Conservation (phyloP, 805 yeast genomes). For the Saccharomycopsis fermentans region DNA sequence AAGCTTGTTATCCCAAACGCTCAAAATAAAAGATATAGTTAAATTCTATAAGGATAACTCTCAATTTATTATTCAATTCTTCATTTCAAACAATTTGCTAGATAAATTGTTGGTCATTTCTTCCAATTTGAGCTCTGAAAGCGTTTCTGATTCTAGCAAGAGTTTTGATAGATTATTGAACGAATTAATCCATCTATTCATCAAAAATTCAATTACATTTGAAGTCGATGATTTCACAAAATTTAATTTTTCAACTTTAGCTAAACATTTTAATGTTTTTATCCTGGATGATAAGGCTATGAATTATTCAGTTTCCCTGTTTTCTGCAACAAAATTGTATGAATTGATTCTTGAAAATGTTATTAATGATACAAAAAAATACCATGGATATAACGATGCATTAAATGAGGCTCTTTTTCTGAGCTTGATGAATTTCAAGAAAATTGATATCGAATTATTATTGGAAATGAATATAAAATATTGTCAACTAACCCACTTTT, state of each 20-base stretch:
- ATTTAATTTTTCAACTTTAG: background rate
- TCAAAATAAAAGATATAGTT: constrained; percentile 12
- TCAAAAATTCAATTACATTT: constrained; percentile 7
- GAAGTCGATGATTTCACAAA: background rate
- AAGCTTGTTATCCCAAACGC: constrained; percentile 1
- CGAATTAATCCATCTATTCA: constrained; percentile 1
- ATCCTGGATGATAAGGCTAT: background rate
- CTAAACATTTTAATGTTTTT: constrained; percentile 1
- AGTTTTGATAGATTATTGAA: background rate
- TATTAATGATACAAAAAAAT: background rate
- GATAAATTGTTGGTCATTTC: background rate
- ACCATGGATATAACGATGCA: background rate
- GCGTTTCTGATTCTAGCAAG: background rate
- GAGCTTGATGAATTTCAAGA: background rate
- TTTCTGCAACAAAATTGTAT: background rate
- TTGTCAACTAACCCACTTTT: background rate
- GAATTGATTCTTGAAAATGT: background rate
- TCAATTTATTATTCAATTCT: constrained; percentile 5
- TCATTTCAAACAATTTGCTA: constrained; percentile 6
- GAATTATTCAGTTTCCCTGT: background rate
- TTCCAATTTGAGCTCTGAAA: background rate
- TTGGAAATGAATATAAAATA: background rate
- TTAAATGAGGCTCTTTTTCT: background rate
- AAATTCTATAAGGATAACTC: constrained; percentile 15
- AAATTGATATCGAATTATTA: background rate